These are phyloP conservation scores for Epichloe elymi DNA, from an alignment of 2,329 filamentous ascomycete species.

Conservation along the genomic window DNA sequence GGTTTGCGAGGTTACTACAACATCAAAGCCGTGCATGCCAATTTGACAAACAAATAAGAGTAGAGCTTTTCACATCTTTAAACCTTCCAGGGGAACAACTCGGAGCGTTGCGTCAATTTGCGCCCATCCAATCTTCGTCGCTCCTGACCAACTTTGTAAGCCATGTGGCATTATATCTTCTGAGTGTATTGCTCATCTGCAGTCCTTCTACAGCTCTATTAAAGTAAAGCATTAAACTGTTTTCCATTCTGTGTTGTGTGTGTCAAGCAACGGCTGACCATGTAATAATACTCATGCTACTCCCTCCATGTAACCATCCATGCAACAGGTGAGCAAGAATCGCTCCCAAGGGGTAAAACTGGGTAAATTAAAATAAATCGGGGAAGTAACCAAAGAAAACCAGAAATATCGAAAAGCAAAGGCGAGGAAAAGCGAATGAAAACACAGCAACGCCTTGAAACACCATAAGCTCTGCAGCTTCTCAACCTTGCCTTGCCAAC, in stretches of 20 bases:
- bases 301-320: not conserved
- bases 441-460: constrained; percentile 4
- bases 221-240: not conserved
- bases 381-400: not conserved
- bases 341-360: not conserved
- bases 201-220: not conserved
- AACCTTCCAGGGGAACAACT: too few relatives aligned
- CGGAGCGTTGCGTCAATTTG: too few relatives aligned
- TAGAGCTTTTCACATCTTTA: too few relatives aligned
- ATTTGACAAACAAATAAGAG: constrained; percentile 9
- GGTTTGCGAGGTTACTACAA: constrained; percentile 16
- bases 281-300: not conserved
- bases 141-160: too few relatives aligned
- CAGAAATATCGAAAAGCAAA: not conserved
- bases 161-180: too few relatives aligned
- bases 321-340: not conserved
- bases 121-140: too few relatives aligned
- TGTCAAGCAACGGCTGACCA: not conserved
- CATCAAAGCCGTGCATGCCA: constrained; percentile 18
- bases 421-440: not conserved
- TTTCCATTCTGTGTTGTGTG: not conserved
- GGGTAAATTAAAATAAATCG: not conserved
- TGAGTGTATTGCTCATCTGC: too few relatives aligned
- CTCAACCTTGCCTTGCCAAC: constrained; percentile 1
- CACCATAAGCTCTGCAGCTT: constrained; percentile 5